Evolutionary conservation across 352 stramenopile genomes (phyloP).

Genomic region (Phytopythium litorale): DNA sequence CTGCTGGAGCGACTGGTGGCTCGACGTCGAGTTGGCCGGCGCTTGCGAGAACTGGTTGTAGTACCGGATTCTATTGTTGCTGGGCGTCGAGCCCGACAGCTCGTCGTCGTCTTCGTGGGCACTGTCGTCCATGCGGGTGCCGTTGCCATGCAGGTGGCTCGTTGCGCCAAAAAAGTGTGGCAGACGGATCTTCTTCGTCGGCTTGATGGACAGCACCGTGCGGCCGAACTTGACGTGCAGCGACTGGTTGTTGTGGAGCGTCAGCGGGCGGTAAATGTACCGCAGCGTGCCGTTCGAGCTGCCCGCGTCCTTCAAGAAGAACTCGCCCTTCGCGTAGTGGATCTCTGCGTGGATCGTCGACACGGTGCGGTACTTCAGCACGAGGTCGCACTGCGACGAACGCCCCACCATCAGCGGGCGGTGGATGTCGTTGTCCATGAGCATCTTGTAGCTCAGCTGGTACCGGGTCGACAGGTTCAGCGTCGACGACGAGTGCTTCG

Average conservation of each 20-base stretch:
- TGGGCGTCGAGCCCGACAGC: constrained; percentile 51
- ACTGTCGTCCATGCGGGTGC: constrained; percentile 53
- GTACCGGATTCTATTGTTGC: constrained; percentile 65
- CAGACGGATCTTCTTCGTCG: constrained; percentile 86
- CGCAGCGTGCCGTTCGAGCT: constrained; percentile 93
- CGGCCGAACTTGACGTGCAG: constrained; percentile 85
- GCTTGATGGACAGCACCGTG: constrained; percentile 86
- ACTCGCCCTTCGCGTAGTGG: constrained; percentile 92
- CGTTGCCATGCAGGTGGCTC: constrained; percentile 42
- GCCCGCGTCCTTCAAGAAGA: constrained; percentile 92
- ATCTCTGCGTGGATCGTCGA: constrained; percentile 94
- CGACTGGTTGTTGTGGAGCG: constrained; percentile 87
- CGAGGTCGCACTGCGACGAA: constrained; percentile 92
- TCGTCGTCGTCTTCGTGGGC: constrained; percentile 63
- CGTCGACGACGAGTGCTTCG: constrained; percentile 82
- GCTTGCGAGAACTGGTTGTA: constrained; percentile 39
- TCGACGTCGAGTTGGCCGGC: constrained; percentile 19
- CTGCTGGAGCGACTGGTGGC: constrained; percentile 39
- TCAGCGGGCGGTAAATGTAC: constrained; percentile 92
- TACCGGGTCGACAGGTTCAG: constrained; percentile 84
- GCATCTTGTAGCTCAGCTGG: constrained; percentile 88
- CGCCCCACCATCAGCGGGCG: constrained; percentile 90
- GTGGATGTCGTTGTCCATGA: constrained; percentile 91
- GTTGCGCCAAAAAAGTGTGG: constrained; percentile 76
- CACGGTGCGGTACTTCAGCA: constrained; percentile 95